Evolutionary conservation across 352 stramenopile genomes (phyloP).

Genomic region (Blastocystis hominis): DNA sequence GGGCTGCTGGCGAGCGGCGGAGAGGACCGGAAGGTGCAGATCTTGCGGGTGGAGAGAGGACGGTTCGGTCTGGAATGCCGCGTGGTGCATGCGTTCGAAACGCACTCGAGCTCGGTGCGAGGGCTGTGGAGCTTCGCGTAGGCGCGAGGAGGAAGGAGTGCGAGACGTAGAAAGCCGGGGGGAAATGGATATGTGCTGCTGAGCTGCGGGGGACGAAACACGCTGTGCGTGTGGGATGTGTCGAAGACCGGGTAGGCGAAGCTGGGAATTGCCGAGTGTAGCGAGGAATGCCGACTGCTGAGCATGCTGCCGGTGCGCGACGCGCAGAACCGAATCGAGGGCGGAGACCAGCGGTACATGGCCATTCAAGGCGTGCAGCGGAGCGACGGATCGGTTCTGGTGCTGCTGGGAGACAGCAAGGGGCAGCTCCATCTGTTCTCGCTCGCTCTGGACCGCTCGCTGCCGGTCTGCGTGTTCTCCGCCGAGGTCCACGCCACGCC

Average conservation of each 20-base stretch:
- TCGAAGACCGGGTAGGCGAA: neutral
- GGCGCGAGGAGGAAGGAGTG: too few relatives aligned
- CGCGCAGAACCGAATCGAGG: neutral
- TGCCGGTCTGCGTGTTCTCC: neutral
- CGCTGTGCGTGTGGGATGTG: neutral
- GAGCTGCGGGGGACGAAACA: constrained; percentile 24
- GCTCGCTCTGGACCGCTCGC: neutral
- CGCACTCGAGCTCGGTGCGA: neutral
- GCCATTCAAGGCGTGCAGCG: neutral
- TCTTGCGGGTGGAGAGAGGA: neutral
- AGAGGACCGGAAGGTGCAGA: neutral
- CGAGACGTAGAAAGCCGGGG: neutral
- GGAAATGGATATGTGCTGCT: neutral
- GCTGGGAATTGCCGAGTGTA: neutral
- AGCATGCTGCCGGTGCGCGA: neutral
- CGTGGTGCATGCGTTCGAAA: neutral
- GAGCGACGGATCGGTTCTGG: neutral
- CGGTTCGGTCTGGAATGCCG: neutral
- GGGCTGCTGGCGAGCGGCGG: neutral
- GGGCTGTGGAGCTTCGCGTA: neutral
- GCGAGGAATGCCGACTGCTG: neutral
- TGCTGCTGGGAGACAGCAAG: neutral
- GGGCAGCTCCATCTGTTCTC: neutral
- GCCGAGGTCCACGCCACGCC: neutral
- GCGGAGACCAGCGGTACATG: constrained; percentile 21